Percentiles rank a stretch among this genome's conserved stretches.
Evolutionary conservation across 2,329 filamentous ascomycete species (phyloP).

Genomic region (Ascochyta clinopodiicola): DNA sequence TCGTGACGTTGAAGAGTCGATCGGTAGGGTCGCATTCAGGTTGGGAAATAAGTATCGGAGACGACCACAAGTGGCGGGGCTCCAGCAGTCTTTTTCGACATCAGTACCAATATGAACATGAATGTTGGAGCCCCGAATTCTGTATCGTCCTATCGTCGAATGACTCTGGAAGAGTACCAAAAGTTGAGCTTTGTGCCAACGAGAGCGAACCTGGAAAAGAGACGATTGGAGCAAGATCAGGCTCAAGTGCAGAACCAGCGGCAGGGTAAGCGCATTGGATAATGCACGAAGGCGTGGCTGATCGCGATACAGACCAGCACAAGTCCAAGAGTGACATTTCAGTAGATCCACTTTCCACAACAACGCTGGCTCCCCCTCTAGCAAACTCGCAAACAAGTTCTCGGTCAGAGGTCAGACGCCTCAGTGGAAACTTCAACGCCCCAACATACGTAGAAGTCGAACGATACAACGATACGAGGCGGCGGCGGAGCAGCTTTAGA

Average conservation of each 20-base stretch:
- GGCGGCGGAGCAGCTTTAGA: slow-evolving; percentile 16
- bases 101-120: not conserved
- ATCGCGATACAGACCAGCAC: slow-evolving; percentile 4
- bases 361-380: slow-evolving; percentile 15
- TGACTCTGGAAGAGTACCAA: slow-evolving; percentile 8
- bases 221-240: slow-evolving; percentile 1
- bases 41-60: slow-evolving; percentile 1
- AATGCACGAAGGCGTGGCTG: not conserved
- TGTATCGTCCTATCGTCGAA: slow-evolving; percentile 2
- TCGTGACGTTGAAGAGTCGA: slow-evolving; percentile 8
- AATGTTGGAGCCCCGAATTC: not conserved
- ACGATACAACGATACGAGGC: slow-evolving; percentile 22
- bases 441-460: slow-evolving; percentile 36
- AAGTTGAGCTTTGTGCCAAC: not conserved
- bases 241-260: slow-evolving; percentile 1
- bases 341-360: slow-evolving; percentile 5
- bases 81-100: not conserved
- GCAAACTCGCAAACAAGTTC: slow-evolving; percentile 8
- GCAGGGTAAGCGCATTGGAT: not conserved
- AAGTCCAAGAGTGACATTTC: not conserved
- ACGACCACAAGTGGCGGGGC: not conserved
- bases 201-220: not conserved
- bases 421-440: slow-evolving; percentile 38
- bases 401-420: slow-evolving; percentile 21
- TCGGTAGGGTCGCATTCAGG: not conserved